Conservation (phyloP, 2,329 filamentous ascomycete species). For the Pseudopyrenochaeta lycopersici region DNA sequence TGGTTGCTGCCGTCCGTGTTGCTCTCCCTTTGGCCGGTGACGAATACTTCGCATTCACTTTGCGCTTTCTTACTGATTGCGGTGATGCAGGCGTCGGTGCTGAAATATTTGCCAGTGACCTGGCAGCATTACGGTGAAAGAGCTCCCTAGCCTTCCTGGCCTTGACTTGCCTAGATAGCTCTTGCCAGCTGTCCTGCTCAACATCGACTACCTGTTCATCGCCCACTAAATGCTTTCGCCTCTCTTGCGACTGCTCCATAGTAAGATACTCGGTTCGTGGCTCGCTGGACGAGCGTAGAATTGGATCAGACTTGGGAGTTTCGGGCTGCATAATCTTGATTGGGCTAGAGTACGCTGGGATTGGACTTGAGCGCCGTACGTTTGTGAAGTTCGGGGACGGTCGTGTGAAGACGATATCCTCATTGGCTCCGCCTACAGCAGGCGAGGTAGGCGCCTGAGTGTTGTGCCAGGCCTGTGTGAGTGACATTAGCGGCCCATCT, state of each 20-base stretch:
- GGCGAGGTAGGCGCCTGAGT: constrained; percentile 58
- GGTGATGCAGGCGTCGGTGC: constrained; percentile 30
- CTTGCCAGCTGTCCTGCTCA: constrained; percentile 42
- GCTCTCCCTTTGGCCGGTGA: constrained; percentile 34
- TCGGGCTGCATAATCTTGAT: constrained; percentile 36
- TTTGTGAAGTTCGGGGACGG: constrained; percentile 55
- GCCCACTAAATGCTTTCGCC: constrained; percentile 33
- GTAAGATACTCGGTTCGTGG: constrained; percentile 55
- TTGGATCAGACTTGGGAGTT: constrained; percentile 27
- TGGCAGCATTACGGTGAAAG: constrained; percentile 31
- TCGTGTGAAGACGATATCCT: constrained; percentile 55
- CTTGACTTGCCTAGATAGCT: constrained; percentile 31
- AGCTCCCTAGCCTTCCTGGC: constrained; percentile 25
- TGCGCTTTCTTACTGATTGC: constrained; percentile 18
- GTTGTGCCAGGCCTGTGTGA: constrained; percentile 57
- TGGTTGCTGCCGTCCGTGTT: constrained; percentile 1
- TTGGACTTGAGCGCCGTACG: constrained; percentile 49
- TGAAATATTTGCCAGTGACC: constrained; percentile 37
- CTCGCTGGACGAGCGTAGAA: constrained; percentile 48
- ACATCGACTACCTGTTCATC: constrained; percentile 17
- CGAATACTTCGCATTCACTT: constrained; percentile 25
- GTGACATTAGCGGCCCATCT: constrained; percentile 46
- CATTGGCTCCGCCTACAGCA: constrained; percentile 44
- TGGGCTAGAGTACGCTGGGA: constrained; percentile 50
- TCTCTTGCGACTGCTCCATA: constrained; percentile 57